phyloP scores from a whole-genome alignment of 495 filamentous ascomycete genomes.

The Lasiosphaeriaceae sp. region DNA sequence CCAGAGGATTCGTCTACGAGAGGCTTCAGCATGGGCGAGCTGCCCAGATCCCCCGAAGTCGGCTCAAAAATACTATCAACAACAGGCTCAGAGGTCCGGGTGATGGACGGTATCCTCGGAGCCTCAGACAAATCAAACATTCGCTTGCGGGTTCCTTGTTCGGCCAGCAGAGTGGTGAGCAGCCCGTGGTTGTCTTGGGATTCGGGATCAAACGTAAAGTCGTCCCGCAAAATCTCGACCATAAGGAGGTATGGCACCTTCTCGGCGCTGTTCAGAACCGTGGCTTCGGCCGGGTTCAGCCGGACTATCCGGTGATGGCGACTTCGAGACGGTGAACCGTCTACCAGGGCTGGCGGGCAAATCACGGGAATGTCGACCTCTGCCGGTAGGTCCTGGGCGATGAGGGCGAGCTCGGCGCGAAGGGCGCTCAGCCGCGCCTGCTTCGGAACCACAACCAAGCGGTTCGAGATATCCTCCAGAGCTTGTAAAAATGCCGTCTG shows the following conservation, averaged over 20 bases:
- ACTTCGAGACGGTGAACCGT: constrained; percentile 60
- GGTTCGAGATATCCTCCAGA: constrained; percentile 72
- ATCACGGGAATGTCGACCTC: constrained; percentile 76
- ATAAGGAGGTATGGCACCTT: constrained; percentile 74
- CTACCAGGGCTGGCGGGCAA: constrained; percentile 62
- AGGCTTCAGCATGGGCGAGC: constrained; percentile 58
- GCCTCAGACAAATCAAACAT: constrained; percentile 61
- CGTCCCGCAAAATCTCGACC: constrained; percentile 69
- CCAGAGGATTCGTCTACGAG: constrained; percentile 33
- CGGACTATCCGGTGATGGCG: constrained; percentile 71
- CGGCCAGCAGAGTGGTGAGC: constrained; percentile 54
- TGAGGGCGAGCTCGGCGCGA: constrained; percentile 68
- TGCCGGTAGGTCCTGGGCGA: constrained; percentile 67
- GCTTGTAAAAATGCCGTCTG: constrained; percentile 69
- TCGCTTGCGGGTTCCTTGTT: constrained; percentile 57
- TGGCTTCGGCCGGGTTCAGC: constrained; percentile 72
- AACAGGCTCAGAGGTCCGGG: constrained; percentile 35
- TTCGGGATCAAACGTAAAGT: constrained; percentile 70
- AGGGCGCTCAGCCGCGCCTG: constrained; percentile 70
- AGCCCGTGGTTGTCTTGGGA: constrained; percentile 60
- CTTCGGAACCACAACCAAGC: constrained; percentile 69
- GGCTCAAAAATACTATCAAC: constrained; percentile 76
- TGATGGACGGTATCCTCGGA: constrained; percentile 29
- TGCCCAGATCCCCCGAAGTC: constrained; percentile 64
- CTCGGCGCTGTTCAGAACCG: constrained; percentile 74